Base-by-base conservation (phyloP, 192 early-diverging fungal species). In the Globomyces pollinis-pini region DNA sequence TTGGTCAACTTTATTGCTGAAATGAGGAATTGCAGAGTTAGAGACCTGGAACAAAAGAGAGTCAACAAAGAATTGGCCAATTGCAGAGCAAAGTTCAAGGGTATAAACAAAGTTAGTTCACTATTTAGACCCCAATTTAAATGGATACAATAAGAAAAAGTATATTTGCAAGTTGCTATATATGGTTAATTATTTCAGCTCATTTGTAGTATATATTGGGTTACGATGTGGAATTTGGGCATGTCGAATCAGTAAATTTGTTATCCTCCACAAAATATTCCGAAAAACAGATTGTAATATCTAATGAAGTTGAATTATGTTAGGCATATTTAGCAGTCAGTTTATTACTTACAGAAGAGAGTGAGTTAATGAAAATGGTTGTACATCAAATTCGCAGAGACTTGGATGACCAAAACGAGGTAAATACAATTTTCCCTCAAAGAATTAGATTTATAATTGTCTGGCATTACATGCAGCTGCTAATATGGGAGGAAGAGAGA, bases 41-140 rank as follows among this genome's bases (percentile, higher is more conserved):
- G 88, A 30, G 97, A 99, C 63, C 80, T 94, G 58, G 97, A 99
- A 69, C 95, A 99, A 72, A 93, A 94, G 72, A 75, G 97, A 57
- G 91, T 99, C 59, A 98, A 99, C 79, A 98, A 96, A 70, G 97
- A 99, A 71, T 84, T 99, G 75, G 94, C 94, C 55, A 98, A 99
- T 75, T 98, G 98, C 61, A 81, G 97, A 15, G 81, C 91, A 41
- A 97, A 99, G 75, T 99, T 99, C 76, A 91, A 95, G 80, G 93
- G 92, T 94, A 69, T 50, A n/a, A n/a, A n/a, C n/a, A n/a, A 26
- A 24, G 15, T 18, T 49, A 18, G 30, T 30, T 2, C 35, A 11
- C 16, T 28, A 30, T 36, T 28, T 56, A 95, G 96, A 97, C 63
- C 74, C 85, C 15, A 86, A 68, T 53, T 70, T 99, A 56, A 94